A percentile compares a stretch with the other conserved stretches of the same genome.
Evolutionary conservation across 768 basidiomycete genomes (phyloP).

Genomic region (Tylopilus plumbeoviolaceoides): DNA sequence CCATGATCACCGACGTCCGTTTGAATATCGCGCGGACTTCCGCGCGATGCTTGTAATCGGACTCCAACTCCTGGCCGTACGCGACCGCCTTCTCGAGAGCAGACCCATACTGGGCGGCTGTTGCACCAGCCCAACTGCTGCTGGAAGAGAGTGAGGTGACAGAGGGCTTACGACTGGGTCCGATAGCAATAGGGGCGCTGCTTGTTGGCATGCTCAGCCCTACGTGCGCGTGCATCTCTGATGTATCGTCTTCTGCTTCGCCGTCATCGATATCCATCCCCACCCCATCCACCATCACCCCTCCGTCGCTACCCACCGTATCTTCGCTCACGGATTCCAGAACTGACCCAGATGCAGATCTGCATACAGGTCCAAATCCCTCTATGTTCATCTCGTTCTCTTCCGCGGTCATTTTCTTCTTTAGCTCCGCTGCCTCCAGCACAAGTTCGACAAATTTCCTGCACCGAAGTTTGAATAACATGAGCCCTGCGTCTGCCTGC

Average conservation of each 20-base stretch:
- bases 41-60: constrained; percentile 62
- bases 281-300: constrained; percentile 43
- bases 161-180: constrained; percentile 29
- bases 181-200: constrained; percentile 28
- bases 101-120: constrained; percentile 45
- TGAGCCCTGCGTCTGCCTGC: constrained; percentile 60
- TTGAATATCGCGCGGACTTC: constrained; percentile 66
- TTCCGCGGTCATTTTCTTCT: constrained; percentile 53
- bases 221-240: constrained; percentile 9
- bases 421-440: constrained; percentile 63
- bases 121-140: constrained; percentile 21
- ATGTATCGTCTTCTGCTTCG: constrained; percentile 30
- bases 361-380: constrained; percentile 21
- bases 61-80: constrained; percentile 71
- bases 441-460: constrained; percentile 84
- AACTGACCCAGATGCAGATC: constrained; percentile 23
- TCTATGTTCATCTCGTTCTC: constrained; percentile 32
- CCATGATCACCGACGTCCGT: constrained; percentile 74
- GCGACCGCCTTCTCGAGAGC: constrained; percentile 62
- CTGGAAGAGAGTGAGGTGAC: constrained; percentile 26
- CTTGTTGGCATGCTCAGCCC: constrained; percentile 11
- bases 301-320: constrained; percentile 33
- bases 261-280: constrained; percentile 54
- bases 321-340: constrained; percentile 34
- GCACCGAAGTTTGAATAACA: constrained; percentile 80